These are phyloP conservation scores for Macrophomina tecta DNA, from an alignment of 2,329 filamentous ascomycete species.

Conservation along the genomic window DNA sequence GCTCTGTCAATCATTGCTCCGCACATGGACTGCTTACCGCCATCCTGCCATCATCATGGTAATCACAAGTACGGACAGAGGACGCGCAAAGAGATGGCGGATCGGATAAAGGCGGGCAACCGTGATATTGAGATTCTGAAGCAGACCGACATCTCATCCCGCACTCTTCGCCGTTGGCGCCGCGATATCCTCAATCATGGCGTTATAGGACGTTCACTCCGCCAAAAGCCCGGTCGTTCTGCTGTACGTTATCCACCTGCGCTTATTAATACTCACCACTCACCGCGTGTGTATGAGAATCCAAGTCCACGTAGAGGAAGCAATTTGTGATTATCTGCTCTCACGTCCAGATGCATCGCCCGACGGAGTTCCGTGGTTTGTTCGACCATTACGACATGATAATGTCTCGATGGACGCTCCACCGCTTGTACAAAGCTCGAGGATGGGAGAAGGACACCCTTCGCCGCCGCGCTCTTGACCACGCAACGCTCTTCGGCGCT, in stretches of 20 bases:
- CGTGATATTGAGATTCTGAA: not conserved
- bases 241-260: not conserved
- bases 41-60: not conserved
- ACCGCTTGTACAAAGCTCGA: constrained; percentile 1
- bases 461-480: not conserved
- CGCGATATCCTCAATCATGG: not conserved
- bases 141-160: not conserved
- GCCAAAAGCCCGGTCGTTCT: not conserved
- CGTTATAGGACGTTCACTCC: not conserved
- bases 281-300: not conserved
- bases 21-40: not conserved
- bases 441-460: not conserved
- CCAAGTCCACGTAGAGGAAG: not conserved
- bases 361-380: not conserved
- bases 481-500: not conserved
- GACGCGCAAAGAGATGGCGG: not conserved
- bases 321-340: not conserved
- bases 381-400: constrained; percentile 5
- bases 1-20: not conserved
- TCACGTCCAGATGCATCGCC: not conserved
- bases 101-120: not conserved
- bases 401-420: not conserved
- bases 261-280: not conserved
- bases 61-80: not conserved
- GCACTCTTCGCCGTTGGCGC: not conserved